Evolutionary conservation across 305 asterid species (phyloP), one percentile per base, ranked within the genome.

Genomic region (Fraxinus xanthoxyloides): DNA sequence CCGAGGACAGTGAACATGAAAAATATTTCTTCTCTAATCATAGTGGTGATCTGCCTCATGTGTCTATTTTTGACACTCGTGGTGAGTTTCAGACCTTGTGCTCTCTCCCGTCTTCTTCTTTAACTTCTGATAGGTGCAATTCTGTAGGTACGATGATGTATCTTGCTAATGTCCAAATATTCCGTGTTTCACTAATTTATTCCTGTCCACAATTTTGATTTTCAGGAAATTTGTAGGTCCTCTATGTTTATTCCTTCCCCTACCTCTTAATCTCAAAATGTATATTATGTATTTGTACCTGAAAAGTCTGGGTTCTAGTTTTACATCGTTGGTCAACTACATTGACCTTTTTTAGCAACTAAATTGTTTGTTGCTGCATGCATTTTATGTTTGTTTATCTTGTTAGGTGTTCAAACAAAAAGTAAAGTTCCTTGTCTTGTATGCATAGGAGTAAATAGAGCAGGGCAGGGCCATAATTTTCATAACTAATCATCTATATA

Each of bases 41-140:
- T 77, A 81, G 84, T 72, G 90, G 83, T 46, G 90, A 84, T 79
- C 84, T 79, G 80, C 93, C 93, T 24, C 84, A 82, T 36, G 87
- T 63, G 83, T 95, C 98, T 80, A 92, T 93, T 79, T 93, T 89
- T 84, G 87, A 83, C 85, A 78, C 89, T 77, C 92, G 56, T 84
- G 97, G 99, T 92, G 77, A 75, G 92, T 85, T 35, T 76, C 70
- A 48, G 76, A 51, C 51, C 26, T 79, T 80, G 43, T 40, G 0
- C 56, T 81, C 75, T 78, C 24, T 80, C 72, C 48, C 13, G 59
- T 72, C 35, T 73, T 72, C 26, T 79, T 48, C 78, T 17, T 81
- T 46, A 24, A 77, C 40, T 78, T 43, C 79, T 84, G 59, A 76
- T 61, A 54, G 74, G 56, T 81, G 77, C 63, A 7, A 63, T 23